Evolutionary conservation across 2,329 filamentous ascomycete species (phyloP).

Genomic region (Furcasterigmium furcatum): DNA sequence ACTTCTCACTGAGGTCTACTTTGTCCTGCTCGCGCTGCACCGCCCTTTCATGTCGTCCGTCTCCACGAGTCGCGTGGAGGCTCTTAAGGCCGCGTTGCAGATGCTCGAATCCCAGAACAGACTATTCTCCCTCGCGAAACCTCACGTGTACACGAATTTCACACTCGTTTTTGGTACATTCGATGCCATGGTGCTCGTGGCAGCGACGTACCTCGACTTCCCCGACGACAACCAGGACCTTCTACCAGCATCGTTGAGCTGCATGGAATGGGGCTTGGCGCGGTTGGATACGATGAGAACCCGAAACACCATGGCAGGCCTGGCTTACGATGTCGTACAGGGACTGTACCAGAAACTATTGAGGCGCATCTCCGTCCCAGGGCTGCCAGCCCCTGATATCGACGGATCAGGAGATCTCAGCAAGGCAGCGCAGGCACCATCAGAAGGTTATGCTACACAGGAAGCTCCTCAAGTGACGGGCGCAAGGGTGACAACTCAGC

Average conservation of each 20-base stretch:
- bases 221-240: conserved; percentile 4
- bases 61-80: conserved; percentile 1
- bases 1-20: conserved; percentile 6
- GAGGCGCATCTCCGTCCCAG: not conserved
- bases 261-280: conserved; percentile 5
- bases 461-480: not conserved
- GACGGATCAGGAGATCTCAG: not conserved
- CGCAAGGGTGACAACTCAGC: not conserved
- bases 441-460: not conserved
- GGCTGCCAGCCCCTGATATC: not conserved
- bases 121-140: conserved; percentile 3
- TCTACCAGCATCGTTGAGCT: not conserved
- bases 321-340: conserved; percentile 4
- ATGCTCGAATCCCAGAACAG: conserved; percentile 7
- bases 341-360: not conserved
- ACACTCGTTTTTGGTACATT: conserved; percentile 8
- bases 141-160: conserved; percentile 3
- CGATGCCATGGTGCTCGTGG: conserved; percentile 9
- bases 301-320: conserved; percentile 5
- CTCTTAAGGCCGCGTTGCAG: conserved; percentile 3
- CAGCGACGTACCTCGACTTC: conserved; percentile 6
- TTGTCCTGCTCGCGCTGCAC: conserved; percentile 8
- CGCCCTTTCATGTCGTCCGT: conserved; percentile 5
- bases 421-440: not conserved
- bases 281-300: conserved; percentile 5